Base-by-base conservation (phyloP, 2,329 filamentous ascomycete species). In the Aureobasidium melanogenum region DNA sequence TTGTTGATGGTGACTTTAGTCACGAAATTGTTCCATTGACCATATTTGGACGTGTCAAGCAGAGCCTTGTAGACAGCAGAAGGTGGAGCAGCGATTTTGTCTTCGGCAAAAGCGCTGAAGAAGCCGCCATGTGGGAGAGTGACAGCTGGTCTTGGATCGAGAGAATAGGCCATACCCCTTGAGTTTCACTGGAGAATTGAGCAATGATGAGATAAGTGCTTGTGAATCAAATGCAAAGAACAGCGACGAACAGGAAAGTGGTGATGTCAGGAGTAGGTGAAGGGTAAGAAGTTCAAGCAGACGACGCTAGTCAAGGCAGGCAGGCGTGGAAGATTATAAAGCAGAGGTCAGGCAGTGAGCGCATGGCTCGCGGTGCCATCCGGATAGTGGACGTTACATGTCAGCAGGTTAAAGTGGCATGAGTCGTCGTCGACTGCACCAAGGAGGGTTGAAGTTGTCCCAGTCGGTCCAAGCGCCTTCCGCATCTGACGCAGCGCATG, bases 11-110 rank as follows among this genome's bases (percentile, higher is more conserved):
- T 74, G 5, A 79, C 76, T 26, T 71, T 69, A 2, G 77, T 74
- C 6, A 77, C 70, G 66, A 79, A 80, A 7, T 70, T 70, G 64
- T 80, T 80, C 79, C 79, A 81, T 50, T 73, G 66, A 24, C 73
- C 71, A 74, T 75, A 80, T 55, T 73, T 76, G 24, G 76, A 74
- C 30, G 76, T 76, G 66, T 80, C 71, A 52, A 75, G 71, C 4
- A 80, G 67, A 9, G 72, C 71, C 26, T 75, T 69, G 72, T 77
- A 79, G 63, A 79, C 74, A n/a, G 71, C 66, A 24, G 71, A 64
- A 3, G 76, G 70, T 9, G 76, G 71, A 1, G 77, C 77, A 46
- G 69, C 66, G 67, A 79, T 77, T 34, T 67, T 64, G 47, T 67
- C 71, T 56, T 73, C 64, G 41, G 66, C 67, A 62, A 70, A 71